A percentile compares a stretch with the other conserved stretches of the same genome.
These are phyloP conservation scores for Phytomonas francai DNA, from an alignment of 208 protist species.

Conservation along the genomic window DNA sequence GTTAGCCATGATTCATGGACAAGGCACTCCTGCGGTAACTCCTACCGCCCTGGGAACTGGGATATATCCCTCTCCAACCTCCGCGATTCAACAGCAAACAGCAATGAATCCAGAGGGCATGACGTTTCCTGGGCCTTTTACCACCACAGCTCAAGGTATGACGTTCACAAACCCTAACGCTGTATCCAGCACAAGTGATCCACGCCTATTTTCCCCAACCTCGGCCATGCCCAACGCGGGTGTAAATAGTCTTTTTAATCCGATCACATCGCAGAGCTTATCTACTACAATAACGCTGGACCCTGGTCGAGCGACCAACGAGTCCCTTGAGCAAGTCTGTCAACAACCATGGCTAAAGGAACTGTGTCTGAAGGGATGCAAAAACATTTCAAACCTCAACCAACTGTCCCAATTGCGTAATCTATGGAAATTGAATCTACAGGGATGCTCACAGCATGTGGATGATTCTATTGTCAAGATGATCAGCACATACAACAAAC, in stretches of 20 bases:
- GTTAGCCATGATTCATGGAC: conserved; percentile 6
- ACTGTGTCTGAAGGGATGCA: conserved; percentile 49
- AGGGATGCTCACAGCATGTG: conserved; percentile 47
- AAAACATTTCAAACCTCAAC: conserved; percentile 45
- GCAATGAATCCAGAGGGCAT: neutral
- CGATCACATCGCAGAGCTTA: conserved; percentile 9
- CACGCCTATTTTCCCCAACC: neutral
- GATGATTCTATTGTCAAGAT: conserved; percentile 46
- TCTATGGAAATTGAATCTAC: conserved; percentile 63
- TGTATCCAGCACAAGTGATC: neutral
- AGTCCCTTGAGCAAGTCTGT: conserved; percentile 47
- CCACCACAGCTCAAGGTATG: neutral
- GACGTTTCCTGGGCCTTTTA: neutral
- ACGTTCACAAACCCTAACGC: conserved; percentile 4
- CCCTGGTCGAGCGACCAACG: conserved; percentile 34
- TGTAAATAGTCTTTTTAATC: neutral
- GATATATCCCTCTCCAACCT: neutral
- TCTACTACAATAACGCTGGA: conserved; percentile 35
- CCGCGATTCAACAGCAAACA: neutral
- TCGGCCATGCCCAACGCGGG: neutral
- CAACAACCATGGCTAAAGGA: conserved; percentile 50
- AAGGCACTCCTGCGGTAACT: conserved; percentile 12
- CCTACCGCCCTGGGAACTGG: conserved; percentile 2
- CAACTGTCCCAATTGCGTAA: conserved; percentile 38
- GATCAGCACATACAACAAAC: conserved; percentile 42